A percentile compares a stretch with the other conserved stretches of the same genome.
Evolutionary conservation across 331 rosid species (phyloP).

Genomic region (Acacia pycnantha): DNA sequence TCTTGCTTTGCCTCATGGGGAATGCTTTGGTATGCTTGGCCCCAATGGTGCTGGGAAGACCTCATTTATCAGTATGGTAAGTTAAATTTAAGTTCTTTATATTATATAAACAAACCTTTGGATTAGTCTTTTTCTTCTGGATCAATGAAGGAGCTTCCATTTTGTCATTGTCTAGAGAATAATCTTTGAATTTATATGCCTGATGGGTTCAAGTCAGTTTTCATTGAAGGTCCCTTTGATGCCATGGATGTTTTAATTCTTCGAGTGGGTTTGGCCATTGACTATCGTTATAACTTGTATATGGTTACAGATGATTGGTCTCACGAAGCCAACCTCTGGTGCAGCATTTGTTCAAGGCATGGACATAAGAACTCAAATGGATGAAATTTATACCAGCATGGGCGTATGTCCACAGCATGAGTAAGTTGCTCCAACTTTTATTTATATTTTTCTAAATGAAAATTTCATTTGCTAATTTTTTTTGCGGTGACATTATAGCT

Average conservation of each 20-base stretch:
- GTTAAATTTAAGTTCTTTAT: slow-evolving; percentile 34
- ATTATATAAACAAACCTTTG: not conserved
- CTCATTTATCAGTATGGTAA: slow-evolving; percentile 93
- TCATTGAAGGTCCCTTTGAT: not conserved
- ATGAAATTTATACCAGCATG: slow-evolving; percentile 80
- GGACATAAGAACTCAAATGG: slow-evolving; percentile 70
- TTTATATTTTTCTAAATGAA: not conserved
- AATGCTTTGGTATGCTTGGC: slow-evolving; percentile 98
- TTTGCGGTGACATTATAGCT: slow-evolving; percentile 31
- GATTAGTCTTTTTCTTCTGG: not conserved
- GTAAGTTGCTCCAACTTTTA: slow-evolving; percentile 42
- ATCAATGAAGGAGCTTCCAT: slow-evolving; percentile 1
- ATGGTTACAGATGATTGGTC: slow-evolving; percentile 84
- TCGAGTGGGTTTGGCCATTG: not conserved
- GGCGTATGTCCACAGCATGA: slow-evolving; percentile 98
- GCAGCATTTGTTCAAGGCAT: slow-evolving; percentile 77
- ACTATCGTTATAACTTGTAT: not conserved
- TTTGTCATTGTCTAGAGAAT: slow-evolving; percentile 1
- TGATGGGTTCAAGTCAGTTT: slow-evolving; percentile 1
- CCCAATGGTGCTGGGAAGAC: slow-evolving; percentile 99
- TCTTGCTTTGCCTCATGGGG: slow-evolving; percentile 84
- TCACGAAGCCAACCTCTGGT: slow-evolving; percentile 76
- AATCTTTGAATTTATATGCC: slow-evolving; percentile 8
- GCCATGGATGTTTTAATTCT: not conserved
- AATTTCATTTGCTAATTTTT: not conserved